Evolutionary conservation across 2,329 filamentous ascomycete genomes (phyloP).

Genomic region (Mariannaea sp.): DNA sequence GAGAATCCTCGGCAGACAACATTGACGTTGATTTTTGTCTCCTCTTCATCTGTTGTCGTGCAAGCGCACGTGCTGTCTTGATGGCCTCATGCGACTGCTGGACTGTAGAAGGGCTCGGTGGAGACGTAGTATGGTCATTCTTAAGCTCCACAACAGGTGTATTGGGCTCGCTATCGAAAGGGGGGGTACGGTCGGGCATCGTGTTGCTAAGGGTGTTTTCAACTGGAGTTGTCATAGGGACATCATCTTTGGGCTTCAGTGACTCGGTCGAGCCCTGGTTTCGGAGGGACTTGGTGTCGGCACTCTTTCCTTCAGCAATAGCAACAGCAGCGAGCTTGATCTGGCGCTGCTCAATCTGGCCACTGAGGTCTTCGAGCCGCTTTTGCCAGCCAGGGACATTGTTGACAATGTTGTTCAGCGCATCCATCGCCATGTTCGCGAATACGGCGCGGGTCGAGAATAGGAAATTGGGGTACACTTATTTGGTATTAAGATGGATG

Average conservation of each 20-base stretch:
- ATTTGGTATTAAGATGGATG: too few species aligned
- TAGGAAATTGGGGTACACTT: too few species aligned
- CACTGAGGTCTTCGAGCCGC: conserved; percentile 63
- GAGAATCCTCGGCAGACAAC: conserved; percentile 53
- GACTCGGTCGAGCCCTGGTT: conserved; percentile 61
- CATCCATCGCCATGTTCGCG: conserved; percentile 55
- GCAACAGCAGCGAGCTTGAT: conserved; percentile 59
- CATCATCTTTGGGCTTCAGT: conserved; percentile 55
- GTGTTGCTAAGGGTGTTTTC: conserved; percentile 22
- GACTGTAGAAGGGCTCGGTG: conserved; percentile 30
- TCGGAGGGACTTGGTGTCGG: conserved; percentile 49
- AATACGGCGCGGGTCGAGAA: too few species aligned
- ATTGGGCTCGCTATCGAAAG: conserved; percentile 16
- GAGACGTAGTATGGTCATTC: conserved; percentile 20
- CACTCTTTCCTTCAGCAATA: conserved; percentile 33
- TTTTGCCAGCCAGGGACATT: conserved; percentile 65
- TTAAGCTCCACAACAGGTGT: conserved; percentile 37
- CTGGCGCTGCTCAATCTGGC: conserved; percentile 66
- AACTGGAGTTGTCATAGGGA: conserved; percentile 30
- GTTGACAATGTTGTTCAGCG: conserved; percentile 57
- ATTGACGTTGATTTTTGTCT: conserved; percentile 58
- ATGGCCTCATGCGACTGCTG: conserved; percentile 52
- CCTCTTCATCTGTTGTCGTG: conserved; percentile 54
- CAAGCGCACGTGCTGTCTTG: conserved; percentile 46
- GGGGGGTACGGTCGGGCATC: conserved; percentile 27